phyloP scores from a whole-genome alignment of 179 eudicot species.

The Nepenthes alata region DNA sequence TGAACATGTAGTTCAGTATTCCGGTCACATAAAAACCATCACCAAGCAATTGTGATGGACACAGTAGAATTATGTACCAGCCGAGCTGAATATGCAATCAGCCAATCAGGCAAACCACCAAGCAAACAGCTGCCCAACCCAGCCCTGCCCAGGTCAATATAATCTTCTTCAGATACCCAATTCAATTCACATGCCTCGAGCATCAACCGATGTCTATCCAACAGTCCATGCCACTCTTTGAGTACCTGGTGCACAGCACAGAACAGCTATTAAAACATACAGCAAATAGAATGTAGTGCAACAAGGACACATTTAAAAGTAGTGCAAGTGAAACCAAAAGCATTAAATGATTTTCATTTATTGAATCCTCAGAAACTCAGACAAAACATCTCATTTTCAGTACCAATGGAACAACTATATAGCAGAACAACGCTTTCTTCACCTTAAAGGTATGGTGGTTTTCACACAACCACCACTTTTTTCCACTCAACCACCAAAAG shows the following conservation, averaged over 20 bases:
- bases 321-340: not conserved
- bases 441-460: too few relatives aligned
- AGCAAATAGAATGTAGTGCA: not conserved
- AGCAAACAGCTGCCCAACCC: constrained; percentile 94
- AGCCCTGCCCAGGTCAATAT: constrained; percentile 82
- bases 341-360: too few relatives aligned
- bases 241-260: constrained; percentile 38
- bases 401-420: too few relatives aligned
- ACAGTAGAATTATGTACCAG: constrained; percentile 35
- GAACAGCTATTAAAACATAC: constrained; percentile 1
- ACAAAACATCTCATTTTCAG: too few relatives aligned
- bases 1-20: not conserved
- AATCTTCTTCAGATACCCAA: constrained; percentile 92
- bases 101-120: constrained; percentile 94
- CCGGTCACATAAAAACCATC: not conserved
- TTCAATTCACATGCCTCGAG: constrained; percentile 86
- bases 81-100: constrained; percentile 90
- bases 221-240: constrained; percentile 79
- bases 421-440: too few relatives aligned
- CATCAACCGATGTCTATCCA: constrained; percentile 67
- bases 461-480: too few relatives aligned
- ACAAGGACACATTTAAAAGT: not conserved
- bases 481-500: too few relatives aligned
- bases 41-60: constrained; percentile 1
- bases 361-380: too few relatives aligned